Conservation (phyloP, 257 asterid genomes). For the Euphrasia confusa region DNA sequence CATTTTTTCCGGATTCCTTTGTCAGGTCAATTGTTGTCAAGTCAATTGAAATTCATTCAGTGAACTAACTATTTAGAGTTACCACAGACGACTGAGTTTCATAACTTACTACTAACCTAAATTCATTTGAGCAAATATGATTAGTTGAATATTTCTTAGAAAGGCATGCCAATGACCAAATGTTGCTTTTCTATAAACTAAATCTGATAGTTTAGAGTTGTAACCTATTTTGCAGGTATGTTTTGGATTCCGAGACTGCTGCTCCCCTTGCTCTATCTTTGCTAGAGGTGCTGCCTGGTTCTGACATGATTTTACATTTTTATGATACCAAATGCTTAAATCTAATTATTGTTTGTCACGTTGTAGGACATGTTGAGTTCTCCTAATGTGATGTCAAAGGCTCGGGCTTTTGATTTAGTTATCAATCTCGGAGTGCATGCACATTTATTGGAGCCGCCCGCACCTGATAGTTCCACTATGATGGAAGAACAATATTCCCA, state of each 20-base stretch:
- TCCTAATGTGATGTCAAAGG: slow-evolving; percentile 69
- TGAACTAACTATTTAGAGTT: slow-evolving; percentile 5
- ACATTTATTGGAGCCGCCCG: slow-evolving; percentile 90
- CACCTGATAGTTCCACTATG: slow-evolving; percentile 65
- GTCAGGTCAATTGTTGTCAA: slow-evolving; percentile 9
- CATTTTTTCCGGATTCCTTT: slow-evolving; percentile 10
- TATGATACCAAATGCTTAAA: slow-evolving; percentile 20
- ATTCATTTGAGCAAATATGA: slow-evolving; percentile 4
- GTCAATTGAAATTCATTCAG: slow-evolving; percentile 1
- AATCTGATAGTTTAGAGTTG: slow-evolving; percentile 22
- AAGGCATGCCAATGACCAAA: slow-evolving; percentile 2
- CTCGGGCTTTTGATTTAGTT: slow-evolving; percentile 93
- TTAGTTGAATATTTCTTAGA: slow-evolving; percentile 6
- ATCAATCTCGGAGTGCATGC: slow-evolving; percentile 98
- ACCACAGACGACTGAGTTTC: slow-evolving; percentile 10
- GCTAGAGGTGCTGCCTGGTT: slow-evolving; percentile 70
- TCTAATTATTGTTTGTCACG: slow-evolving; percentile 28
- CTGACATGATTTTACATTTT: slow-evolving; percentile 12
- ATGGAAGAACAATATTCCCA: slow-evolving; percentile 78
- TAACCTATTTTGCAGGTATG: slow-evolving; percentile 70
- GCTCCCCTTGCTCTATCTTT: slow-evolving; percentile 89
- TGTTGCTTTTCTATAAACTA: slow-evolving; percentile 14
- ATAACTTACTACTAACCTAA: slow-evolving; percentile 2
- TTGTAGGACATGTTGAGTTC: slow-evolving; percentile 91
- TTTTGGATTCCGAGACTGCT: slow-evolving; percentile 86